phyloP scores from a whole-genome alignment of 306 rosid species.

The Carpinus viminea region DNA sequence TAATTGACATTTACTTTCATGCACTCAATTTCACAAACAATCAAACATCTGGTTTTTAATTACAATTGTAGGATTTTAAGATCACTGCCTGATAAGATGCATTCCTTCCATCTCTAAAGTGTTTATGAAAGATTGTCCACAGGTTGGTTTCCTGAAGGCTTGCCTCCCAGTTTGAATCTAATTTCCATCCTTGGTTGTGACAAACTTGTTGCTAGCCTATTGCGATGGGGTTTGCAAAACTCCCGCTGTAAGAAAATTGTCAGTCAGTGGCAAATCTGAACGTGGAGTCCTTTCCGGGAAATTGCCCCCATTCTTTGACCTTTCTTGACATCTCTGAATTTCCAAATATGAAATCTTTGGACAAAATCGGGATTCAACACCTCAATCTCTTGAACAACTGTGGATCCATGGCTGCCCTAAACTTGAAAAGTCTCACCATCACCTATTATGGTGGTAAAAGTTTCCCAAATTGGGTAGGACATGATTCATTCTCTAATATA shows the following conservation, averaged over 20 bases:
- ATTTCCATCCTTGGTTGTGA: neutral
- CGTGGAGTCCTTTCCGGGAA: conserved; percentile 26
- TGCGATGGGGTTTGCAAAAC: conserved; percentile 27
- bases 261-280: neutral
- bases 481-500: conserved; percentile 20
- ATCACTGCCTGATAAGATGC: conserved; percentile 6
- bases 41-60: neutral
- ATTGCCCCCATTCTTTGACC: conserved; percentile 23
- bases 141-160: conserved; percentile 15
- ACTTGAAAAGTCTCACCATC: conserved; percentile 12
- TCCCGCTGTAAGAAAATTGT: fast-evolving
- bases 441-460: conserved; percentile 4
- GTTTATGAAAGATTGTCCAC: neutral
- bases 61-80: neutral
- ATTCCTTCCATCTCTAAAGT: conserved; percentile 16
- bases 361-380: conserved; percentile 21
- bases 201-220: conserved; percentile 9
- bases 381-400: neutral
- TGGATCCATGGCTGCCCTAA: fast-evolving
- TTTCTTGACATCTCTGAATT: fast-evolving
- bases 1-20: no score
- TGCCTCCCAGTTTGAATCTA: neutral
- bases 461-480: conserved; percentile 32
- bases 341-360: conserved; percentile 18
- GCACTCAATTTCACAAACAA: neutral